A percentile compares a stretch with the other conserved stretches of the same genome.
phyloP scores from a whole-genome alignment of 2,329 filamentous ascomycete species.

The Hypoxylon sp. region DNA sequence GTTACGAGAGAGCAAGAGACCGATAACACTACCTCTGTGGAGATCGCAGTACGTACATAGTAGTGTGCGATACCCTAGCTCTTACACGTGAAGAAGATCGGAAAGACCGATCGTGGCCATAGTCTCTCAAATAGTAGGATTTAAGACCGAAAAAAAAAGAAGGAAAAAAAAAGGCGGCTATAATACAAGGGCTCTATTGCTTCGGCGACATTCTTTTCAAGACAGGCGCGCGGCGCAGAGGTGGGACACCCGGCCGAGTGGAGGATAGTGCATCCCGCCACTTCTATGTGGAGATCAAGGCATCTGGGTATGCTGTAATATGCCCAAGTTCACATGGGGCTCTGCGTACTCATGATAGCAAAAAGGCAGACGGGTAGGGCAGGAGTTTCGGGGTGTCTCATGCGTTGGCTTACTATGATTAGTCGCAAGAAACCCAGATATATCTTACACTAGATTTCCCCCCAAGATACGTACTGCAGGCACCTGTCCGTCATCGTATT shows the following conservation, averaged over 20 bases:
- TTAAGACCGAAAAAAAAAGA: too few relatives aligned
- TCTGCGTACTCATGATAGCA: not conserved
- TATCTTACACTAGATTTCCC: constrained; percentile 27
- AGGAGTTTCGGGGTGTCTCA: constrained; percentile 23
- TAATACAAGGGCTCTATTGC: constrained; percentile 11
- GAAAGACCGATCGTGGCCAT: not conserved
- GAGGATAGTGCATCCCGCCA: constrained; percentile 8
- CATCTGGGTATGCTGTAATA: constrained; percentile 8
- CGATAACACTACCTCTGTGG: not conserved
- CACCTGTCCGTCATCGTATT: constrained; percentile 11
- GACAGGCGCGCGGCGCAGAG: constrained; percentile 17
- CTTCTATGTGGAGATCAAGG: not conserved
- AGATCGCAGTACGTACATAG: too few relatives aligned
- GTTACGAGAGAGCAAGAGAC: constrained; percentile 9
- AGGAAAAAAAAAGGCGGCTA: constrained; percentile 3
- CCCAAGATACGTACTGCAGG: too few relatives aligned
- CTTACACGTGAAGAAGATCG: constrained; percentile 25
- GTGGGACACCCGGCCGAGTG: constrained; percentile 13
- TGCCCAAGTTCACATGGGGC: not conserved
- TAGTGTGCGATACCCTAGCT: too few relatives aligned
- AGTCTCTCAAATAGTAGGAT: constrained; percentile 2
- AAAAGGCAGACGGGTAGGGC: not conserved
- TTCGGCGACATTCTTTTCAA: not conserved
- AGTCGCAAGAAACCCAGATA: constrained; percentile 12
- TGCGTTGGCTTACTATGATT: constrained; percentile 38